Evolutionary conservation across 1,139 yeast species (phyloP).

Genomic region (Taiozyma sp.): DNA sequence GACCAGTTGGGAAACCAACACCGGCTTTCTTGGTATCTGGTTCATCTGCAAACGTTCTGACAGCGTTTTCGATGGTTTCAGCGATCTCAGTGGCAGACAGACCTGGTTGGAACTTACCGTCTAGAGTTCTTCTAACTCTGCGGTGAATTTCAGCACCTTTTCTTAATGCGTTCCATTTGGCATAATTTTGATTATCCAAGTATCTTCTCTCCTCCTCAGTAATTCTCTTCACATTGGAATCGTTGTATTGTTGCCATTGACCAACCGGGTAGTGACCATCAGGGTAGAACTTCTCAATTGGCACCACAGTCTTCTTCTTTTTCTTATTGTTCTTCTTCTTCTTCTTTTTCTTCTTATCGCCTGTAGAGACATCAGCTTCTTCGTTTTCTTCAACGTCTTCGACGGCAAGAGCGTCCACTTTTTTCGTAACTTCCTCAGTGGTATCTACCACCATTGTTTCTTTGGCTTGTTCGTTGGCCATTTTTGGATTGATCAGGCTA

Average conservation of each 20-base stretch:
- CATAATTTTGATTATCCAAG: conserved; percentile 61
- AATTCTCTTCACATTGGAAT: conserved; percentile 68
- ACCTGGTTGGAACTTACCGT: conserved; percentile 77
- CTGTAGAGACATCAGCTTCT: conserved; percentile 16
- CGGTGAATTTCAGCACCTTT: conserved; percentile 96
- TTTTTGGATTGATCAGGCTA: background rate
- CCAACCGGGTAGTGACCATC: conserved; percentile 84
- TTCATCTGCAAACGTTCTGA: conserved; percentile 69
- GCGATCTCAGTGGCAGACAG: conserved; percentile 91
- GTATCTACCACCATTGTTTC: background rate
- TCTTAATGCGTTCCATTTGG: conserved; percentile 81
- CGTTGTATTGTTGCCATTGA: conserved; percentile 75
- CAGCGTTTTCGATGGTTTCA: conserved; percentile 81
- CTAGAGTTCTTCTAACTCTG: conserved; percentile 80
- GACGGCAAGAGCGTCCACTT: conserved; percentile 3
- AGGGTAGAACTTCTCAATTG: conserved; percentile 65
- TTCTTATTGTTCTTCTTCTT: conserved; percentile 47
- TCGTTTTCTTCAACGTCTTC: conserved; percentile 14
- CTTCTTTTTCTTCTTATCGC: conserved; percentile 31
- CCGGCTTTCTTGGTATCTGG: conserved; percentile 56
- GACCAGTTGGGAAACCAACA: conserved; percentile 96
- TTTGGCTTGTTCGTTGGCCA: background rate
- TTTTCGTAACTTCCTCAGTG: background rate
- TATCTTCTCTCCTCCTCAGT: conserved; percentile 86
- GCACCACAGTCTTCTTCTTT: conserved; percentile 45